phyloP scores from a whole-genome alignment of 768 basidiomycete genomes.

The Pisolithus microcarpus region DNA sequence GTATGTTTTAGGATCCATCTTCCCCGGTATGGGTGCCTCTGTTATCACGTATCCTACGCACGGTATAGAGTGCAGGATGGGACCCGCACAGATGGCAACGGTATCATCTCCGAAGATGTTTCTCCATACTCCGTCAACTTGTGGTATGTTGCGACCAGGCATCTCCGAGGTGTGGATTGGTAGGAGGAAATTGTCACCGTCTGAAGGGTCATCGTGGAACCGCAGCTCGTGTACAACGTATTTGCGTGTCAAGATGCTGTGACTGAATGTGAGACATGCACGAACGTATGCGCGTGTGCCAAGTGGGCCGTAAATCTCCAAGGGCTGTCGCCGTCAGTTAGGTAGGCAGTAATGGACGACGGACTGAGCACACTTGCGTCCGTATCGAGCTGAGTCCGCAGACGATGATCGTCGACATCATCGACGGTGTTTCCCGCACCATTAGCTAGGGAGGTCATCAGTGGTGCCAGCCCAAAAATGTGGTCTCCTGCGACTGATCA shows the following conservation, averaged over 20 bases:
- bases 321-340: constrained; percentile 33
- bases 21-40: constrained; percentile 70
- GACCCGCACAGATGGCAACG: constrained; percentile 66
- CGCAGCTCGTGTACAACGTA: constrained; percentile 84
- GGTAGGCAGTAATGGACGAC: background rate
- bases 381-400: constrained; percentile 11
- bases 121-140: constrained; percentile 55
- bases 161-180: constrained; percentile 49
- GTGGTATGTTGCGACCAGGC: constrained; percentile 58
- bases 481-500: constrained; percentile 56
- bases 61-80: constrained; percentile 73
- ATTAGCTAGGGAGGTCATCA: constrained; percentile 64
- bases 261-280: constrained; percentile 55
- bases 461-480: constrained; percentile 66
- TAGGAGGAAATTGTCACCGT: constrained; percentile 43
- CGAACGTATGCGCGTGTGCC: constrained; percentile 81
- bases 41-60: constrained; percentile 73
- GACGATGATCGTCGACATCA: constrained; percentile 53
- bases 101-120: constrained; percentile 52
- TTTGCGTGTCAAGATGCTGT: constrained; percentile 55
- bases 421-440: constrained; percentile 64
- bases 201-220: constrained; percentile 48
- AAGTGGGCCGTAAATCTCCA: constrained; percentile 82
- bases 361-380: constrained; percentile 12
- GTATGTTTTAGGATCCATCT: constrained; percentile 63